A percentile compares a stretch with the other conserved stretches of the same genome.
These are phyloP conservation scores for Aspergillus steynii DNA, from an alignment of 495 filamentous ascomycete species.

Conservation along the genomic window DNA sequence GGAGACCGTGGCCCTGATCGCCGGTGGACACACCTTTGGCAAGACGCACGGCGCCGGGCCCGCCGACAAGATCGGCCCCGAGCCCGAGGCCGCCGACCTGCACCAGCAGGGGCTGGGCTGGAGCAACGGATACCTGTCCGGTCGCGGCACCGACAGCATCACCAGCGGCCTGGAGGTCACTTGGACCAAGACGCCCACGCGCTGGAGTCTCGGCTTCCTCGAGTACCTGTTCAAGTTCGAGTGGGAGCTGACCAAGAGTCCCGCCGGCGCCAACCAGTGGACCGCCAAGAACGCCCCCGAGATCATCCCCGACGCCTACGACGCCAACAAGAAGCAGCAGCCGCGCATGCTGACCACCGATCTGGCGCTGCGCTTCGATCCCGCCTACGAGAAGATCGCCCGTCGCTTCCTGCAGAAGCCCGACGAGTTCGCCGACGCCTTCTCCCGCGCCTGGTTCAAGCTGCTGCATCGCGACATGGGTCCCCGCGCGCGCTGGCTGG, in stretches of 20 bases:
- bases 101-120: slow-evolving; percentile 69
- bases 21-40: slow-evolving; percentile 72
- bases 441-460: slow-evolving; percentile 76
- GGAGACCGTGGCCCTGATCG: slow-evolving; percentile 73
- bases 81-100: slow-evolving; percentile 62
- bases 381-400: slow-evolving; percentile 70
- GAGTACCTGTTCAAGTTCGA: slow-evolving; percentile 74
- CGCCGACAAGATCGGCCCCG: slow-evolving; percentile 56
- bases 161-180: slow-evolving; percentile 72
- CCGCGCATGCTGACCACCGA: slow-evolving; percentile 72
- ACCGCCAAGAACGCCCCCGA: slow-evolving; percentile 63
- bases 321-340: slow-evolving; percentile 62
- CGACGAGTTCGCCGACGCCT: slow-evolving; percentile 63
- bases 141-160: slow-evolving; percentile 66
- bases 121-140: slow-evolving; percentile 56
- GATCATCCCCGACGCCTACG: slow-evolving; percentile 67
- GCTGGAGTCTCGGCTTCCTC: slow-evolving; percentile 67
- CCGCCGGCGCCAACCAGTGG: slow-evolving; percentile 73
- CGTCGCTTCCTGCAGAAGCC: slow-evolving; percentile 65
- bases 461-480: slow-evolving; percentile 74
- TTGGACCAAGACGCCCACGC: slow-evolving; percentile 69
- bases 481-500: slow-evolving; percentile 64
- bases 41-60: slow-evolving; percentile 72
- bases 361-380: slow-evolving; percentile 67
- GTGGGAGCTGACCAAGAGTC: slow-evolving; percentile 74